Percentiles rank a stretch among this genome's conserved stretches.
Conservation (phyloP, 169 alveolate species). For the Miamiensis avidus region DNA sequence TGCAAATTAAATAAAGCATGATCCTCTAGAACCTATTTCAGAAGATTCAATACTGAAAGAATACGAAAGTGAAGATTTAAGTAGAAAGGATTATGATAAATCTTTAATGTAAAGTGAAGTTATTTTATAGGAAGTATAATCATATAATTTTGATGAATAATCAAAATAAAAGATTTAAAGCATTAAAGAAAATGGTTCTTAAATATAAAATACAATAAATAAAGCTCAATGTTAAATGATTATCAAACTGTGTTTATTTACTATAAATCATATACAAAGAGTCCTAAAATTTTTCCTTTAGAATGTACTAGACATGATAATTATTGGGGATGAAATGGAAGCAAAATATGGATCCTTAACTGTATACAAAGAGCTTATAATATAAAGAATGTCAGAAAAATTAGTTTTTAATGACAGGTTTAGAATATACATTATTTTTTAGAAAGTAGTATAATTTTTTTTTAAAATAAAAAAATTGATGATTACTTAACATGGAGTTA, state of each 20-base stretch:
- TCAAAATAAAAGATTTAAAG: too few species aligned
- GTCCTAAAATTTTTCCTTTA: background rate
- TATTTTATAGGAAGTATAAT: too few species aligned
- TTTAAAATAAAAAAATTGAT: too few species aligned
- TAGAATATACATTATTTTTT: background rate
- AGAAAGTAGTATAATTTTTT: background rate
- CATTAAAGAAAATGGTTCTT: background rate
- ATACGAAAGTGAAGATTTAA: too few species aligned
- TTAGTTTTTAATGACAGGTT: background rate
- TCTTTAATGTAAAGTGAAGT: too few species aligned
- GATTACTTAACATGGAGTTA: background rate
- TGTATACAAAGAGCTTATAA: background rate
- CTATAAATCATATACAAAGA: too few species aligned
- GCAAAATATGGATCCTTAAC: background rate
- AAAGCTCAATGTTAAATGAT: background rate
- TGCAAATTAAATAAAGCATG: too few species aligned
- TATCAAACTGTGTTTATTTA: background rate
- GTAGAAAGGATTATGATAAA: too few species aligned
- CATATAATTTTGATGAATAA: too few species aligned
- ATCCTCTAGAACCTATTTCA: too few species aligned
- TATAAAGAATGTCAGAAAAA: background rate
- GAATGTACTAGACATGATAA: background rate
- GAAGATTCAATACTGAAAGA: too few species aligned
- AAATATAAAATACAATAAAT: background rate
- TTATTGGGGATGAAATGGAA: background rate